A percentile compares a stretch with the other conserved stretches of the same genome.
Conservation (phyloP, 2,329 filamentous ascomycete species). For the Aspergillus sp. region DNA sequence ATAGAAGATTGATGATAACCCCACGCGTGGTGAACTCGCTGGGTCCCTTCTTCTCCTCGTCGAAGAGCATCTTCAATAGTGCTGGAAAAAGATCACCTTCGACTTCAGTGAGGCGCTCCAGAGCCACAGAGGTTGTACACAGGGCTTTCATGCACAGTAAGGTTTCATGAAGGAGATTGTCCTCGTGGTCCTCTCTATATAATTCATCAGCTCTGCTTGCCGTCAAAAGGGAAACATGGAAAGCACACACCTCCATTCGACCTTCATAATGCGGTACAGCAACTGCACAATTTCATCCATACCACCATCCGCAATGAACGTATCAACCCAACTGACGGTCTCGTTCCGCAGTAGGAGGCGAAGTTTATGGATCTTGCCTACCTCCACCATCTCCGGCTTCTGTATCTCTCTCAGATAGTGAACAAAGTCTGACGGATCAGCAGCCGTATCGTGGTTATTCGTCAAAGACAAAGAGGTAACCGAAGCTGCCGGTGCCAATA, state of each 20-base stretch:
- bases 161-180: constrained; percentile 82
- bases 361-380: constrained; percentile 92
- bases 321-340: constrained; percentile 89
- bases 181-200: constrained; percentile 83
- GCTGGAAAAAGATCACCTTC: constrained; percentile 77
- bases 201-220: constrained; percentile 45
- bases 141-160: constrained; percentile 89
- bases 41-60: constrained; percentile 95
- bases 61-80: constrained; percentile 80
- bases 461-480: constrained; percentile 50
- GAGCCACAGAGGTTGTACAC: constrained; percentile 79
- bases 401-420: constrained; percentile 72
- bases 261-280: constrained; percentile 82
- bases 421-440: constrained; percentile 76
- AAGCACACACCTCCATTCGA: constrained; percentile 77
- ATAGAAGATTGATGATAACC: constrained; percentile 80
- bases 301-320: constrained; percentile 79
- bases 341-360: constrained; percentile 84
- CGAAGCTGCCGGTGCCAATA: constrained; percentile 47
- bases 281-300: constrained; percentile 86
- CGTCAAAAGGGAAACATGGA: constrained; percentile 16
- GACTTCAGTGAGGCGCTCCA: constrained; percentile 72
- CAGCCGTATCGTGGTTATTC: constrained; percentile 63
- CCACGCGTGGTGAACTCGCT: constrained; percentile 91
- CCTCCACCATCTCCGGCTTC: constrained; percentile 75